phyloP scores from a whole-genome alignment of 176 grass and related monocot genomes.

The Chrysopogon serrulatus region DNA sequence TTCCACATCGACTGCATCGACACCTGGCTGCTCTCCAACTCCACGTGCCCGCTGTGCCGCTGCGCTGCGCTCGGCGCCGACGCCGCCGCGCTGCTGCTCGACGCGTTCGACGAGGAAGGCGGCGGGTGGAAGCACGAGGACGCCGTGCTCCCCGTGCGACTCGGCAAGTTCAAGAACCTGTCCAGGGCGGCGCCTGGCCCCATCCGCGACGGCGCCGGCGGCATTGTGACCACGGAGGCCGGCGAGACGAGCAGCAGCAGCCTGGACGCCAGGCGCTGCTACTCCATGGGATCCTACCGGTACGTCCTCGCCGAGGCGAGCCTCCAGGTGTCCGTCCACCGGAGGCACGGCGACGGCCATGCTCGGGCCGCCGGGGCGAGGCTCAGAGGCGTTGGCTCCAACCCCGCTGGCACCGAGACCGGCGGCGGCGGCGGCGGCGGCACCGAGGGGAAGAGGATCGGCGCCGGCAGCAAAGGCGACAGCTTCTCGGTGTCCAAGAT shows the following conservation, averaged over 20 bases:
- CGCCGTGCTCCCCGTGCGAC: constrained; percentile 62
- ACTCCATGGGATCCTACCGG: constrained; percentile 92
- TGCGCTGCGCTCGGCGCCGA: constrained; percentile 58
- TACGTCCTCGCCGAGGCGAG: constrained; percentile 74
- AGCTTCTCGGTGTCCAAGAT: constrained; percentile 99
- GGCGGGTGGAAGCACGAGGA: constrained; percentile 35
- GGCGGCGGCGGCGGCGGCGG: neutral
- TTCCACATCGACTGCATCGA: constrained; percentile 95
- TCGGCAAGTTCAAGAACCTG: constrained; percentile 90
- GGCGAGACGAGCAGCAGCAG: constrained; percentile 84
- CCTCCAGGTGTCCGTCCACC: constrained; percentile 69
- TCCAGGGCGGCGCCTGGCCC: constrained; percentile 14
- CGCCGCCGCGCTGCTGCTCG: constrained; percentile 39
- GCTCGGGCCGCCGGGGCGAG: constrained; percentile 16
- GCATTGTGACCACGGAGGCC: constrained; percentile 34
- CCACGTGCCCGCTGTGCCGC: constrained; percentile 91
- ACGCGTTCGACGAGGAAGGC: constrained; percentile 42
- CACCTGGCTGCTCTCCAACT: constrained; percentile 98
- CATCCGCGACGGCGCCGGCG: neutral
- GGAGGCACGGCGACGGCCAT: constrained; percentile 37
- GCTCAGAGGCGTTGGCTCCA: constrained; percentile 20
- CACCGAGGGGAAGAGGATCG: constrained; percentile 62
- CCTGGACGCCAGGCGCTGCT: constrained; percentile 83
- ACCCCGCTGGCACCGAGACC: constrained; percentile 10
- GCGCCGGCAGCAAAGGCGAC: constrained; percentile 71